phyloP scores from a whole-genome alignment of 805 yeast genomes.

The Candida maltosa region DNA sequence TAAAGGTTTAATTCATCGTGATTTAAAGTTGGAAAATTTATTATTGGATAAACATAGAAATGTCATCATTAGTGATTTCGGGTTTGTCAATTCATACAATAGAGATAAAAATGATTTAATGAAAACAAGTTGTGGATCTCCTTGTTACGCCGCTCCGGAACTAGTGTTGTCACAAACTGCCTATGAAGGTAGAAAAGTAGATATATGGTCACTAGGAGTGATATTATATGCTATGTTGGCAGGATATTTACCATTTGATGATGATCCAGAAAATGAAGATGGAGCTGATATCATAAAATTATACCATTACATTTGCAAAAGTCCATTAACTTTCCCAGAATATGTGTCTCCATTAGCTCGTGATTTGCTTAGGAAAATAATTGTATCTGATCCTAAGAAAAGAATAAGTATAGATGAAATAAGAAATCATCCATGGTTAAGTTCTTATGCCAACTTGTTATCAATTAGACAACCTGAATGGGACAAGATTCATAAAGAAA shows the following conservation, averaged over 20 bases:
- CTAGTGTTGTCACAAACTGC: conserved; percentile 83
- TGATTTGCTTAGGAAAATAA: conserved; percentile 79
- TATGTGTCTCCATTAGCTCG: conserved; percentile 87
- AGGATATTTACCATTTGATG: conserved; percentile 96
- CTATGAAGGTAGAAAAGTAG: conserved; percentile 90
- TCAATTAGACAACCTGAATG: conserved; percentile 86
- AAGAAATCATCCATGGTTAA: conserved; percentile 82
- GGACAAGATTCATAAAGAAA: conserved; percentile 57
- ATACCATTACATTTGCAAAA: conserved; percentile 86
- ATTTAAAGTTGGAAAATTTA: conserved; percentile 70
- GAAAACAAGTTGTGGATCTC: conserved; percentile 96
- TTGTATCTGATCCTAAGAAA: conserved; percentile 79
- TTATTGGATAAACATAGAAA: conserved; percentile 82
- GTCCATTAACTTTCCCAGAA: conserved; percentile 94
- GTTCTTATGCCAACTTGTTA: conserved; percentile 78
- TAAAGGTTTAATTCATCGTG: conserved; percentile 77
- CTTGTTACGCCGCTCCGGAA: conserved; percentile 98
- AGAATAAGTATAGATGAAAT: conserved; percentile 70
- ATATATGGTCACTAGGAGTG: conserved; percentile 96
- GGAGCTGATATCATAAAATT: conserved; percentile 89
- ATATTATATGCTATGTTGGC: conserved; percentile 95
- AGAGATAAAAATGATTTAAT: conserved; percentile 64
- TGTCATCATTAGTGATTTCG: conserved; percentile 85
- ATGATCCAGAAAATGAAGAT: conserved; percentile 94
- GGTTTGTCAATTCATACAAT: conserved; percentile 85